Evolutionary conservation across 2,329 filamentous ascomycete species (phyloP), one percentile per base, ranked within the genome.

Genomic region (Clarireedia hainanense): DNA sequence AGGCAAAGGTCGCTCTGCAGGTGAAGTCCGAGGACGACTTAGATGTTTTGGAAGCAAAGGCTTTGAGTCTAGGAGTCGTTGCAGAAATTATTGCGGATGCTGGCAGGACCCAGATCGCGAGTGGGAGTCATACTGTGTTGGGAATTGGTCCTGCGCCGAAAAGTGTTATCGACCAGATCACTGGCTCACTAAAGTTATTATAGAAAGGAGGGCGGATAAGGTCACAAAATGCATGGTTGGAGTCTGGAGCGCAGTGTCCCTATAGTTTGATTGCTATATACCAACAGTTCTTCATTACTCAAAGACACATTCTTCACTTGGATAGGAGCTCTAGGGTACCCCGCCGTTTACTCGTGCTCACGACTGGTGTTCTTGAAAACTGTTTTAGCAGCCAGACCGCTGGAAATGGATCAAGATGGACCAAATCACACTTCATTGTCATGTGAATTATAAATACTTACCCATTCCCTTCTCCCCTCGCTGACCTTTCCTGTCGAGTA

Each of bases 31-130:
- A 96, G 73, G 89, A 95, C 37, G 89, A 95, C 69, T 73, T 95
- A 63, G 73, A 94, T 59, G 74, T 75, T 60, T 73, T 88, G 63
- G 86, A 91, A 73, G 88, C 85, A 53, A 84, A 86, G 70, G 94
- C 94, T 3, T 79, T 89, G 60, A 89, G 85, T 69, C 70, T 96
- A 57, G 92, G 94, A 1, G 72, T 99, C 57, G 91, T 90, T 58
- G 90, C 92, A 52, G 87, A 92, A 70, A 84, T 96, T 52, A 92
- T 99, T 63, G 85, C 89, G 67, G 94, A 99, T 73, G 94, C 94
- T n/a, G 94, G 94, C 14, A 82, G 94, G 59, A 99, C 94, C 47
- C 94, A 99, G 80, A 97, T 99, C 71, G 91, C 91, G 52, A 85
- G 88, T 45, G 92, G 94, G 17, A 96, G 91, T 71, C 80, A 89